Percentiles rank a stretch among this genome's conserved stretches.
These are phyloP conservation scores for Leccinum rimulosum DNA, from an alignment of 768 basidiomycete species.

Conservation along the genomic window DNA sequence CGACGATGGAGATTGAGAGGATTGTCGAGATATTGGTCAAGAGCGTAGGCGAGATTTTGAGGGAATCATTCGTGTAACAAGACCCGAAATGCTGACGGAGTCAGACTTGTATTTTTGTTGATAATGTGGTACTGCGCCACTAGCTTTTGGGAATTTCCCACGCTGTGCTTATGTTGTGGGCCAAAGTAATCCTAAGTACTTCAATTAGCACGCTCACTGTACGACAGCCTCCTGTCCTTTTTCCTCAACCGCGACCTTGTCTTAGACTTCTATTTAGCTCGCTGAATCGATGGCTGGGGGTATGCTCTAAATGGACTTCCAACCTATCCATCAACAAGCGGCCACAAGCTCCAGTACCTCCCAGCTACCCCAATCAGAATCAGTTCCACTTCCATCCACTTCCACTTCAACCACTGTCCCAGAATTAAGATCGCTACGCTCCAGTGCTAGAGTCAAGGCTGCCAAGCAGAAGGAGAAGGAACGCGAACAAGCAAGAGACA, in stretches of 20 bases:
- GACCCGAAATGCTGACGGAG: neutral
- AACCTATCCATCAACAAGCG: conserved; percentile 68
- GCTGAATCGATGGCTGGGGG: conserved; percentile 79
- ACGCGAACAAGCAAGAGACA: conserved; percentile 52
- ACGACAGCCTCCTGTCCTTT: conserved; percentile 21
- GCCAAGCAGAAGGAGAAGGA: conserved; percentile 66
- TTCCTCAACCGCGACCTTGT: conserved; percentile 26
- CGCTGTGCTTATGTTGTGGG: conserved; percentile 26
- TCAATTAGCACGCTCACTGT: conserved; percentile 23
- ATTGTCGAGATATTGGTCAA: conserved; percentile 66
- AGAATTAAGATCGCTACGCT: conserved; percentile 62
- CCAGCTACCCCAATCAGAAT: conserved; percentile 43
- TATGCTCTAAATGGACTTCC: conserved; percentile 91
- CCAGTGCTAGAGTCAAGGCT: conserved; percentile 73
- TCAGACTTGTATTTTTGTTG: neutral
- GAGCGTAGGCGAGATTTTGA: conserved; percentile 64
- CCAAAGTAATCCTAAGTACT: conserved; percentile 21
- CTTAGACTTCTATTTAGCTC: conserved; percentile 16
- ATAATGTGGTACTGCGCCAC: conserved; percentile 2
- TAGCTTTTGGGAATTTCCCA: conserved; percentile 26
- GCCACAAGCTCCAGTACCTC: conserved; percentile 59
- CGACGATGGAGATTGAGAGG: conserved; percentile 60
- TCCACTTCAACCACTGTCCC: conserved; percentile 36
- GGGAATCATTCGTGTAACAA: conserved; percentile 28
- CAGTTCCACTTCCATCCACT: conserved; percentile 34